Base-by-base conservation (phyloP, 2,329 filamentous ascomycete species). In the Fusarium clavum region DNA sequence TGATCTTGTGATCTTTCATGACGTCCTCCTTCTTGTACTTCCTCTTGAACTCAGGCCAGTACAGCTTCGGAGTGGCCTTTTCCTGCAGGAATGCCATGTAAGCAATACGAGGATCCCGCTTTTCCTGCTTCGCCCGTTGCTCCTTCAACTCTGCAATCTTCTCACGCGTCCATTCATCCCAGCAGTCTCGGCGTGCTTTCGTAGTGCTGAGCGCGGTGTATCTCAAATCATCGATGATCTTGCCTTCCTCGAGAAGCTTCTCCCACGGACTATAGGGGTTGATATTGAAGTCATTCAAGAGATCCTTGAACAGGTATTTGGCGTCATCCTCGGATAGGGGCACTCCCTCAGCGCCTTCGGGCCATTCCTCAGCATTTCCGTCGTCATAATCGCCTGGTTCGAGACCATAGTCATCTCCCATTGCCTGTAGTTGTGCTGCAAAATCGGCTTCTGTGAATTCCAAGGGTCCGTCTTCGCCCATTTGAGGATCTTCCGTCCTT, bases 381-480 rank as follows among this genome's bases (percentile, higher is more conserved):
- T 91, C 90, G 61, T 91, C 92, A 76, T 94, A 94, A 75, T 94
- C 92, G 53, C 90, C 92, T 0, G 89, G 89, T 41, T 94, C 92
- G 30, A 94, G 84, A 2, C 90, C 93, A 72, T 94, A 94, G n/a
- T 93, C 91, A 71, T 92, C 87, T 57, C 92, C 94, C 93, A 98
- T 97, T 27, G 92, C 91, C 56, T 93, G 92, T 14, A 99, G 85
- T 77, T 99, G 96, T 77, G 91, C 94, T 38, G 93, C 94, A 73
- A 99, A 97, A 76, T 99, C 96, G 56, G 94, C 95, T 79, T 98
- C 96, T 59, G 92, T 93, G 75, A 97, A 97, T 75, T 98, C 95
- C 10, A 96, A 81, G 1, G 87, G 85, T 2, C 79, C 81, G 2
- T 82, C 66, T 83, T 86, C 44, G 83, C 72, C 84, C 71, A 63